phyloP scores from a whole-genome alignment of 345 rosid species.

The Gossypium longicalyx region DNA sequence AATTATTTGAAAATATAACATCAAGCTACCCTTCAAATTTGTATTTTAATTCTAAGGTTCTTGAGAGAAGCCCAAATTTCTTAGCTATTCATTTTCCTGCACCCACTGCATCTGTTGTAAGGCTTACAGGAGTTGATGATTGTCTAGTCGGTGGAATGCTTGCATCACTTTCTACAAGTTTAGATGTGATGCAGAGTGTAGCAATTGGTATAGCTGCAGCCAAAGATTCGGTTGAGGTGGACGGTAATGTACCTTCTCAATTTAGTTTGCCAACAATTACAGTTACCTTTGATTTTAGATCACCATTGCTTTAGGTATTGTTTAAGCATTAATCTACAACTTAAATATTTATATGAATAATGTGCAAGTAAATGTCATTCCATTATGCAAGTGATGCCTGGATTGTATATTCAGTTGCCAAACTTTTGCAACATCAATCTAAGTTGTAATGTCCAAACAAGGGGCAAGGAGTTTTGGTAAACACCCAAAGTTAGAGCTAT shows the following conservation, averaged over 20 bases:
- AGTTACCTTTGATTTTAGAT: slow-evolving; percentile 30
- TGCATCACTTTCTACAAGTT: slow-evolving; percentile 57
- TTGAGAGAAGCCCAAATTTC: slow-evolving; percentile 23
- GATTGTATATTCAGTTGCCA: too few relatives aligned
- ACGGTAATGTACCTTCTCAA: slow-evolving; percentile 56
- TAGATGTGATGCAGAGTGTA: slow-evolving; percentile 64
- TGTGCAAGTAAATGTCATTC: slow-evolving; percentile 8
- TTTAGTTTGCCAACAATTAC: slow-evolving; percentile 48
- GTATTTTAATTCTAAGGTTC: slow-evolving; percentile 19
- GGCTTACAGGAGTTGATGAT: slow-evolving; percentile 87
- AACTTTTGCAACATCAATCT: too few relatives aligned
- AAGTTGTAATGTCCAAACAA: too few relatives aligned
- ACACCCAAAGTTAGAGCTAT: too few relatives aligned
- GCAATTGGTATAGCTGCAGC: slow-evolving; percentile 72
- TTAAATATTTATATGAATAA: neutral
- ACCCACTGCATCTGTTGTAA: slow-evolving; percentile 63
- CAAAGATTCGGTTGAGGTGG: slow-evolving; percentile 69
- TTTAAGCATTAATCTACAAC: neutral
- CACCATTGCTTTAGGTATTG: neutral
- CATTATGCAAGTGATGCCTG: slow-evolving; percentile 3
- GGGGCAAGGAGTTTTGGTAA: too few relatives aligned
- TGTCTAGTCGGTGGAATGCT: slow-evolving; percentile 75
- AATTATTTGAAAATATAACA: slow-evolving; percentile 33
- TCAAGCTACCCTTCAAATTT: slow-evolving; percentile 36
- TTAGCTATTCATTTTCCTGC: slow-evolving; percentile 58